These are phyloP conservation scores for Coemansia sp. DNA, from an alignment of 192 early-diverging fungal genomes.

Conservation along the genomic window DNA sequence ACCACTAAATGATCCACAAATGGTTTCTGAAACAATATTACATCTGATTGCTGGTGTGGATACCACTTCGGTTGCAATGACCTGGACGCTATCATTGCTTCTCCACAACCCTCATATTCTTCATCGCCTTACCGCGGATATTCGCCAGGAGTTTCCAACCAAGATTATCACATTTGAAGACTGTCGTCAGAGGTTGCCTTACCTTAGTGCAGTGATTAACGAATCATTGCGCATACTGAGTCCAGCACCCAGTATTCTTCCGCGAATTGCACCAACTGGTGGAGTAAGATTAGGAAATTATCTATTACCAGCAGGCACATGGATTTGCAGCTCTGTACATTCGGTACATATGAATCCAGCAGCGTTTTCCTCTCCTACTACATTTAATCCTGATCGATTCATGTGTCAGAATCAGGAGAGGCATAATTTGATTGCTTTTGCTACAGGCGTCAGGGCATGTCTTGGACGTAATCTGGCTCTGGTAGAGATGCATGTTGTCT, in stretches of 20 bases:
- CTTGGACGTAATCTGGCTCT: conserved; percentile 55
- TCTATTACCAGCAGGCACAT: conserved; percentile 47
- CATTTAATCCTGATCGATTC: conserved; percentile 53
- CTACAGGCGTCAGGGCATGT: conserved; percentile 56
- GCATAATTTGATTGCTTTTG: conserved; percentile 48
- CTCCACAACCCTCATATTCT: conserved; percentile 40
- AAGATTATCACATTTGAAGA: conserved; percentile 17
- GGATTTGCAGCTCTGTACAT: conserved; percentile 33
- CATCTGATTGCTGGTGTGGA: conserved; percentile 53
- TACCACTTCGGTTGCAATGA: conserved; percentile 45
- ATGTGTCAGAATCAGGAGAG: conserved; percentile 7
- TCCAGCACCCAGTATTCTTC: conserved; percentile 40
- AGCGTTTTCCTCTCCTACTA: conserved; percentile 9
- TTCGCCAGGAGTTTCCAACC: conserved; percentile 30
- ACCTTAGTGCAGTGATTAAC: conserved; percentile 42
- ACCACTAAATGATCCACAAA: conserved; percentile 30
- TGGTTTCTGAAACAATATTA: conserved; percentile 42
- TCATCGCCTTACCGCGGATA: conserved; percentile 19
- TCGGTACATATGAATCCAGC: conserved; percentile 36
- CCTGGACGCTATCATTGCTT: conserved; percentile 46
- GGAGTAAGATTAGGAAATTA: conserved; percentile 39
- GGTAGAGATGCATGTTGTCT: conserved; percentile 51
- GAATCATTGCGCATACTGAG: conserved; percentile 50
- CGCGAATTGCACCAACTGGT: conserved; percentile 32
- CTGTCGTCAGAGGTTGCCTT: conserved; percentile 32